Percentiles rank a stretch among this genome's conserved stretches.
Conservation (phyloP, 495 filamentous ascomycete genomes). For the Talaromyces proteolyticus region DNA sequence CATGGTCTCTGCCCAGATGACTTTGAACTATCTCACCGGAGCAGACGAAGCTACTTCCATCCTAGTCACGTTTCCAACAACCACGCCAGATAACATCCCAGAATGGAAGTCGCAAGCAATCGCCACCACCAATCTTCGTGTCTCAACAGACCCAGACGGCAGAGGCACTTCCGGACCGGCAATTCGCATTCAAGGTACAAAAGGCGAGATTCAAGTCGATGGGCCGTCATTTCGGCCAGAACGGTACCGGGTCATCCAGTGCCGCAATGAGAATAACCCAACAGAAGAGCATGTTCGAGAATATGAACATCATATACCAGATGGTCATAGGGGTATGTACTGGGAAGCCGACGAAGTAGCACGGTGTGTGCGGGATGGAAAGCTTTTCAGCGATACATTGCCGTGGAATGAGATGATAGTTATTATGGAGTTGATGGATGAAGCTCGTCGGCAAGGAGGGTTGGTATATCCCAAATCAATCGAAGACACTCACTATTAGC, state of each 20-base stretch:
- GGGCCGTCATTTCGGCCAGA: constrained; percentile 61
- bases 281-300: constrained; percentile 31
- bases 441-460: constrained; percentile 66
- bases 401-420: constrained; percentile 65
- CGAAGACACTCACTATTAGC: constrained; percentile 37
- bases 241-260: constrained; percentile 42
- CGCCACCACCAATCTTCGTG: constrained; percentile 56
- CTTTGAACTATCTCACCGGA: constrained; percentile 59
- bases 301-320: constrained; percentile 51
- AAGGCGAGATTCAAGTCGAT: constrained; percentile 68
- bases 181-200: constrained; percentile 63
- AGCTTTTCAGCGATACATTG: constrained; percentile 58
- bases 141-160: constrained; percentile 53
- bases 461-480: constrained; percentile 69
- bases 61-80: constrained; percentile 57
- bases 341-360: constrained; percentile 80
- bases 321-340: constrained; percentile 67
- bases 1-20: constrained; percentile 46
- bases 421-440: constrained; percentile 79
- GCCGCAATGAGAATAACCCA: constrained; percentile 13
- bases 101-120: constrained; percentile 45
- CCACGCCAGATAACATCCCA: constrained; percentile 24
- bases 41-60: constrained; percentile 67
- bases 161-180: constrained; percentile 46
- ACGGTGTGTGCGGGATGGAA: constrained; percentile 62